Evolutionary conservation across 2,329 filamentous ascomycete species (phyloP), one percentile per base, ranked within the genome.

Genomic region (Paramyrothecium sp.): DNA sequence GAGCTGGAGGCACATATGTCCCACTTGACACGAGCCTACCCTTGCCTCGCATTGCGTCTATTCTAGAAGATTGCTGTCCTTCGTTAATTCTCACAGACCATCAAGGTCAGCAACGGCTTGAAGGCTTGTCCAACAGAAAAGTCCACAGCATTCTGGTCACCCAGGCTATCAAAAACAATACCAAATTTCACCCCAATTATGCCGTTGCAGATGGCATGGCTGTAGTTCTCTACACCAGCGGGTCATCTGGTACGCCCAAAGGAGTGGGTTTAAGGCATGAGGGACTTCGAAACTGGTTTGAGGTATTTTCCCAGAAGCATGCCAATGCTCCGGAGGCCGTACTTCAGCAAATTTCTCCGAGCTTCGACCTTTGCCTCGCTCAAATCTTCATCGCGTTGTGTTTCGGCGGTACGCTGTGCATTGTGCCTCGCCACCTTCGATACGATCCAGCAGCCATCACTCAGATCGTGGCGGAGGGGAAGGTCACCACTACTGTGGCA

Each of bases 311-410:
- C 0, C 53, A 54, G 3, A 54, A 46, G 16, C 65, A 61, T 10
- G 23, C 54, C 1, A 23, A 69, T 0, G 54, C 54, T n/a, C 20
- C 49, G 1, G 70, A 70, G 23, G 56, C 56, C 0, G 59, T 69
- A 1, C 61, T 77, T 2, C 72, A 75, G 48, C 72, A 76, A 56
- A 73, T 63, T n/a, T 61, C 74, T 0, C 67, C 61, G n/a, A 65
- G 63, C 8, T 79, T 78, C 62, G 74, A 79, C 55, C 58, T 75
- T 51, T 73, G 73, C 0, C 38, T 75, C 1, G 58, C 53, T 10
- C 71, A 78, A 55, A 67, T 69, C 7, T 67, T 75, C 51, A 57
- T 58, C 1, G 67, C 69, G 0, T 63, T 78, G 0, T 57, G 59
- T 7, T 62, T 63, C n/a, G 75, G 74, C 1, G 75, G 70, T 1